Evolutionary conservation across 225 moss, liverwort and hornwort genomes (phyloP).

Genomic region (Lunularia cruciata): DNA sequence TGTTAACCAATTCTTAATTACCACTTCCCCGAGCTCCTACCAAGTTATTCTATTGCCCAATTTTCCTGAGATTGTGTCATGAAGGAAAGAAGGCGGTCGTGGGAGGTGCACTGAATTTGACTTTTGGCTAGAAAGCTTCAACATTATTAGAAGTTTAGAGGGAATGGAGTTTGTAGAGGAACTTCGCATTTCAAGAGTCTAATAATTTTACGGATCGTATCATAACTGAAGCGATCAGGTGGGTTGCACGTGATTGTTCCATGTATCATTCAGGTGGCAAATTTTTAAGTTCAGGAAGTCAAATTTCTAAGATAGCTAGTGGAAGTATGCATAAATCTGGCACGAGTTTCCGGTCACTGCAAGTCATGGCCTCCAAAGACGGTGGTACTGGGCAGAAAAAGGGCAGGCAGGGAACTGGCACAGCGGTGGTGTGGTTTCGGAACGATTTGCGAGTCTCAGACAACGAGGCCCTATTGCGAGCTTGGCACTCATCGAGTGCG

Average conservation of each 20-base stretch:
- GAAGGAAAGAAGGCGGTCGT: too few relatives aligned
- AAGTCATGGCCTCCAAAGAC: constrained; percentile 41
- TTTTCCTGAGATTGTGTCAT: too few relatives aligned
- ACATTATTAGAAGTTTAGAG: too few relatives aligned
- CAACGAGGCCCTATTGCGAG: constrained; percentile 84
- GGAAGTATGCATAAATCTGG: constrained; percentile 24
- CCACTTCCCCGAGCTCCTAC: too few relatives aligned
- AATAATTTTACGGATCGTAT: too few relatives aligned
- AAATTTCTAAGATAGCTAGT: constrained; percentile 22
- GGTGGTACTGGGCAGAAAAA: constrained; percentile 12
- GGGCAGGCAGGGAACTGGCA: constrained; percentile 40
- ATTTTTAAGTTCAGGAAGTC: constrained; percentile 12
- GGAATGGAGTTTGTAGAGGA: too few relatives aligned
- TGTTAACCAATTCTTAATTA: too few relatives aligned
- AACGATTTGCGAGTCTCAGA: constrained; percentile 89
- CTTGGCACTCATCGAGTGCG: constrained; percentile 83
- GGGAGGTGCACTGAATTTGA: too few relatives aligned
- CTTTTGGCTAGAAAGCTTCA: too few relatives aligned
- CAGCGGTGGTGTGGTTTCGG: constrained; percentile 86
- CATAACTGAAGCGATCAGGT: neutral
- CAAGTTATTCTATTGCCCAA: too few relatives aligned
- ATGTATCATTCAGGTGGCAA: constrained; percentile 18
- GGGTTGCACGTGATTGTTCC: neutral
- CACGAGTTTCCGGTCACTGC: constrained; percentile 21
- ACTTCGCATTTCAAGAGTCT: neutral